Evolutionary conservation across 2,329 filamentous ascomycete genomes (phyloP).

Genomic region (Fusarium fracticaudum): DNA sequence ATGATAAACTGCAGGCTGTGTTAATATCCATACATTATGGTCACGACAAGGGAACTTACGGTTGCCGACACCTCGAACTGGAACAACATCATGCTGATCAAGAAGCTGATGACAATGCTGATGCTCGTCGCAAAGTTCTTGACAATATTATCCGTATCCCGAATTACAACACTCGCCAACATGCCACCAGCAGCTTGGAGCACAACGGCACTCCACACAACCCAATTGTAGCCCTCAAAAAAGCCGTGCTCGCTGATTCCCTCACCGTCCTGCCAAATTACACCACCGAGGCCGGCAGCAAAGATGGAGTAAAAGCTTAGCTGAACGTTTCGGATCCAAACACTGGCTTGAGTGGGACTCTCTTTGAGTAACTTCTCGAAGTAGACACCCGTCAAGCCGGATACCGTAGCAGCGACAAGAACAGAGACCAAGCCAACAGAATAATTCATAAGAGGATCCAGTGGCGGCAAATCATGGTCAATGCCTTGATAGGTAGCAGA

Average conservation of each 20-base stretch:
- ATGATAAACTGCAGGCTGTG: slow-evolving; percentile 72
- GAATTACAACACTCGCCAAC: slow-evolving; percentile 63
- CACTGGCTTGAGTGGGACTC: slow-evolving; percentile 75
- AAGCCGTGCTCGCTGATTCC: slow-evolving; percentile 87
- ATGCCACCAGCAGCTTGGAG: slow-evolving; percentile 88
- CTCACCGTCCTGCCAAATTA: slow-evolving; percentile 86
- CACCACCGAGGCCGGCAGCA: slow-evolving; percentile 85
- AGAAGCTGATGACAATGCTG: slow-evolving; percentile 86
- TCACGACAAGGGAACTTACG: slow-evolving; percentile 61
- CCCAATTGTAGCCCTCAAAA: slow-evolving; percentile 92
- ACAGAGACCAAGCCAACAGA: slow-evolving; percentile 83
- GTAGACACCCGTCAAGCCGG: slow-evolving; percentile 85
- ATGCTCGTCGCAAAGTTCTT: slow-evolving; percentile 95
- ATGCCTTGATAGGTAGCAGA: slow-evolving; percentile 95
- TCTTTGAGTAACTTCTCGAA: slow-evolving; percentile 94
- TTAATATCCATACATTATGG: not conserved
- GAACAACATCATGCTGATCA: slow-evolving; percentile 88
- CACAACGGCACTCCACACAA: slow-evolving; percentile 86
- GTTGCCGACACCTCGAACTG: slow-evolving; percentile 76
- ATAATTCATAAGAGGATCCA: slow-evolving; percentile 73
- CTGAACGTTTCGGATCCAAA: slow-evolving; percentile 96
- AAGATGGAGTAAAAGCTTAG: slow-evolving; percentile 94
- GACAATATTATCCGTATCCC: slow-evolving; percentile 73
- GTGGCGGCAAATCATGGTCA: slow-evolving; percentile 63
- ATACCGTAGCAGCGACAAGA: slow-evolving; percentile 79